Percentiles rank a stretch among this genome's conserved stretches.
phyloP scores from a whole-genome alignment of 2,329 filamentous ascomycete species.

The Clonostachys byssicola region DNA sequence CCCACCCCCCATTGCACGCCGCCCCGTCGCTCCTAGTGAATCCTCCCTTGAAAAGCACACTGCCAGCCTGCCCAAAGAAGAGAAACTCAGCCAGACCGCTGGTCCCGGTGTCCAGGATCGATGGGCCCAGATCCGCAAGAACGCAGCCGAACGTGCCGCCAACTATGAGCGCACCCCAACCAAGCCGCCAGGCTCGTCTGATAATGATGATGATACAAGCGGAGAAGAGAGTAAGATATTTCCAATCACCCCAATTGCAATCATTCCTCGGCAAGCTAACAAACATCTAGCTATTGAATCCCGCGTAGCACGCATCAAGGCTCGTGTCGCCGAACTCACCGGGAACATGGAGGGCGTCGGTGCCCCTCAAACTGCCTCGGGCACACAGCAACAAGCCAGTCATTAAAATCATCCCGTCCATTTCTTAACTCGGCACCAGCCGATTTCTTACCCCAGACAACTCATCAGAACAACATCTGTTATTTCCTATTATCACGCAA shows the following conservation, averaged over 20 bases:
- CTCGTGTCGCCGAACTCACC: constrained; percentile 90
- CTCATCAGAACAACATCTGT: too few species aligned
- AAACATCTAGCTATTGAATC: constrained; percentile 77
- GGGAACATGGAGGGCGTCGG: constrained; percentile 67
- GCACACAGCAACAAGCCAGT: too few species aligned
- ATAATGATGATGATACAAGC: constrained; percentile 7
- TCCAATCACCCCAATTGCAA: neutral
- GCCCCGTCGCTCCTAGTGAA: constrained; percentile 10
- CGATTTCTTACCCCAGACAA: too few species aligned
- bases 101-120: constrained; percentile 57
- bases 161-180: constrained; percentile 19
- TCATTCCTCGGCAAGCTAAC: constrained; percentile 12
- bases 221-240: constrained; percentile 23
- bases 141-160: constrained; percentile 77
- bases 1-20: constrained; percentile 48
- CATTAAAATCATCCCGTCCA: too few species aligned
- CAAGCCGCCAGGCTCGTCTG: constrained; percentile 46
- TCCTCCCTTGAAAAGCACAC: constrained; percentile 3
- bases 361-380: constrained; percentile 16
- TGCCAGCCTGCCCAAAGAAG: constrained; percentile 33
- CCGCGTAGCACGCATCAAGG: constrained; percentile 95
- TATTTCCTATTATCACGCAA: too few species aligned
- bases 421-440: too few species aligned
- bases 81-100: constrained; percentile 25
- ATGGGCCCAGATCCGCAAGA: constrained; percentile 95